Percentiles rank a stretch among this genome's conserved stretches.
phyloP scores from a whole-genome alignment of 2,329 filamentous ascomycete species.

The Ceratocystis eucalypticola region DNA sequence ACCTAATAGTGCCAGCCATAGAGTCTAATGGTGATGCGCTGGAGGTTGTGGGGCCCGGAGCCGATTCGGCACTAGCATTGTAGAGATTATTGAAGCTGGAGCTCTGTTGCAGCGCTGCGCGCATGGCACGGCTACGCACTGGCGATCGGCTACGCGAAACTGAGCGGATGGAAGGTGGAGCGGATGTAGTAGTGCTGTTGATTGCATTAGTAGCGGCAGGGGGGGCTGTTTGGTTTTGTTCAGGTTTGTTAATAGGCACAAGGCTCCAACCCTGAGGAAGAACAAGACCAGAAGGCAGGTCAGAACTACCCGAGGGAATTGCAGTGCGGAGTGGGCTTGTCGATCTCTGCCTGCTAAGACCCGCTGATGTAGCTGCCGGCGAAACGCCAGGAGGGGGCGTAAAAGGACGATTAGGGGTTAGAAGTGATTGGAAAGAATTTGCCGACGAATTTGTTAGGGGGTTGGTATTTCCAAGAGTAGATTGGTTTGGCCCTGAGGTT shows the following conservation, averaged over 20 bases:
- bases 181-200: slow-evolving; percentile 19
- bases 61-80: slow-evolving; percentile 10
- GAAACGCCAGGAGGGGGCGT: slow-evolving; percentile 8
- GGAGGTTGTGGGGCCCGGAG: slow-evolving; percentile 18
- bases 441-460: slow-evolving; percentile 18
- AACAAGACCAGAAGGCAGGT: slow-evolving; percentile 49
- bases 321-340: slow-evolving; percentile 24
- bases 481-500: slow-evolving; percentile 22
- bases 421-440: slow-evolving; percentile 19
- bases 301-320: slow-evolving; percentile 46
- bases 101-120: slow-evolving; percentile 19
- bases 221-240: slow-evolving; percentile 30
- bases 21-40: background rate
- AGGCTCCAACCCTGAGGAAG: slow-evolving; percentile 53
- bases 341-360: slow-evolving; percentile 11
- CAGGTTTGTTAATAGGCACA: slow-evolving; percentile 42
- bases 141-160: slow-evolving; percentile 15
- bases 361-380: slow-evolving; percentile 10
- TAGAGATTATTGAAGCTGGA: slow-evolving; percentile 16
- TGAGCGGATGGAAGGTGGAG: slow-evolving; percentile 16
- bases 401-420: slow-evolving; percentile 20
- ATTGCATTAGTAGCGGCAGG: slow-evolving; percentile 20
- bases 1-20: background rate
- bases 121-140: slow-evolving; percentile 15
- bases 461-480: slow-evolving; percentile 19